Evolutionary conservation across 1,284 basidiomycete genomes (phyloP).

Genomic region (Ganoderma sinense): DNA sequence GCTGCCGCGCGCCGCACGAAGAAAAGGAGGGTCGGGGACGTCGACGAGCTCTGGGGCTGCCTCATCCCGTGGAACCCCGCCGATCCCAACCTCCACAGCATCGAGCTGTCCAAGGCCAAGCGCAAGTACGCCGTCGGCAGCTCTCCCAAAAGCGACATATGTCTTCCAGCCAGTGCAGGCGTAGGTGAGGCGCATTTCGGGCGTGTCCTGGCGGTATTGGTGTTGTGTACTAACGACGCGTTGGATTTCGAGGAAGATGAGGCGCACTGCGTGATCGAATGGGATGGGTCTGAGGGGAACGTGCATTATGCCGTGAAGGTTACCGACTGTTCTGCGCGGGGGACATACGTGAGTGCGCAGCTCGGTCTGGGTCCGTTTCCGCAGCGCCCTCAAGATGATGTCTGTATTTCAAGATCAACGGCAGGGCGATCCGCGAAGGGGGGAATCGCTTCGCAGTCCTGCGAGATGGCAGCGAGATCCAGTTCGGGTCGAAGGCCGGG

Average conservation of each 20-base stretch:
- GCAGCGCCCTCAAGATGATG: background rate
- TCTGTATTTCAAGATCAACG: slow-evolving; percentile 68
- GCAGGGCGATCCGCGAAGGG: slow-evolving; percentile 64
- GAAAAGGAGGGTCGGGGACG: background rate
- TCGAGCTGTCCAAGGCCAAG: slow-evolving; percentile 65
- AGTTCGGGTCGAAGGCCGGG: slow-evolving; percentile 70
- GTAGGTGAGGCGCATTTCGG: slow-evolving; percentile 3
- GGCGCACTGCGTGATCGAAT: slow-evolving; percentile 68
- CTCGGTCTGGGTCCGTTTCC: background rate
- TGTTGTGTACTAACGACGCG: slow-evolving; percentile 29
- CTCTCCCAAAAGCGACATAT: slow-evolving; percentile 54
- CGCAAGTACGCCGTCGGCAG: slow-evolving; percentile 63
- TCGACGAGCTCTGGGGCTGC: slow-evolving; percentile 63
- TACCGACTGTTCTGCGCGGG: slow-evolving; percentile 80
- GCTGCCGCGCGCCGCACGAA: background rate
- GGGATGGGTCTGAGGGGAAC: slow-evolving; percentile 66
- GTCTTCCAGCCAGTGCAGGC: slow-evolving; percentile 57
- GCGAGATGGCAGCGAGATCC: slow-evolving; percentile 83
- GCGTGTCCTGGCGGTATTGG: slow-evolving; percentile 48
- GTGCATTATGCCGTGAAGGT: slow-evolving; percentile 66
- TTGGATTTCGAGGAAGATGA: slow-evolving; percentile 59
- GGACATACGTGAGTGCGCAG: slow-evolving; percentile 77
- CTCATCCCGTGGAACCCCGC: slow-evolving; percentile 63
- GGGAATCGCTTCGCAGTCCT: slow-evolving; percentile 58
- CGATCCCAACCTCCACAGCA: slow-evolving; percentile 46